These are phyloP conservation scores for Phytophthora nicotianae DNA, from an alignment of 352 stramenopile species.

Conservation along the genomic window DNA sequence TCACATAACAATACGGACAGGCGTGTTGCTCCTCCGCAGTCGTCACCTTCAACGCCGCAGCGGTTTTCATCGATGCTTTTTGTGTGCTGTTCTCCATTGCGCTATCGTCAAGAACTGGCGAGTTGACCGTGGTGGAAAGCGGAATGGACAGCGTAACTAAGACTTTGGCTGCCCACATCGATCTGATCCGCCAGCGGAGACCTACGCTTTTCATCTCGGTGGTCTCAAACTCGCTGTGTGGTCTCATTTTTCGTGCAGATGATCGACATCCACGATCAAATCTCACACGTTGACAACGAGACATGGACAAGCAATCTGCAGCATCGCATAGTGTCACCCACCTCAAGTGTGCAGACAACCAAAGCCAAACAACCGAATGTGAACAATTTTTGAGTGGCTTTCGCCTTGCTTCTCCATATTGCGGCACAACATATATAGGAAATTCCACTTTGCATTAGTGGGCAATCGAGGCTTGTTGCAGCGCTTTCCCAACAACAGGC, in stretches of 20 bases:
- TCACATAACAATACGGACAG: slow-evolving; percentile 32
- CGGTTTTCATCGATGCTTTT: slow-evolving; percentile 8
- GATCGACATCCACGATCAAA: neutral
- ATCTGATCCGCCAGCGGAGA: slow-evolving; percentile 22
- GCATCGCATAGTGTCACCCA: neutral
- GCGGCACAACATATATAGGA: slow-evolving; percentile 13
- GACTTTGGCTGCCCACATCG: slow-evolving; percentile 22
- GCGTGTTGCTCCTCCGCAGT: slow-evolving; percentile 15
- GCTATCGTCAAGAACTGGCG: slow-evolving; percentile 17
- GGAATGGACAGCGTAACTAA: slow-evolving; percentile 32
- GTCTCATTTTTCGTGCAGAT: neutral
- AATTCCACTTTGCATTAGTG: slow-evolving; percentile 11
- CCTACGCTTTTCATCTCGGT: slow-evolving; percentile 33
- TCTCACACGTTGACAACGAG: neutral
- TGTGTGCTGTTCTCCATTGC: slow-evolving; percentile 1
- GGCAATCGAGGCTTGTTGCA: neutral
- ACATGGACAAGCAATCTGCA: neutral
- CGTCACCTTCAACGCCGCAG: slow-evolving; percentile 2
- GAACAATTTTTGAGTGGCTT: neutral
- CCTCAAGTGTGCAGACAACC: neutral
- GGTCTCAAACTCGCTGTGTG: neutral
- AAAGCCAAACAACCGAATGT: slow-evolving; percentile 3
- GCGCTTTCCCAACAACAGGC: neutral
- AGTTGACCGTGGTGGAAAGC: slow-evolving; percentile 26
- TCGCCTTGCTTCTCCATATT: slow-evolving; percentile 10